These are phyloP conservation scores for Metschnikowia arizonensis DNA, from an alignment of 805 yeast genomes.

Conservation along the genomic window DNA sequence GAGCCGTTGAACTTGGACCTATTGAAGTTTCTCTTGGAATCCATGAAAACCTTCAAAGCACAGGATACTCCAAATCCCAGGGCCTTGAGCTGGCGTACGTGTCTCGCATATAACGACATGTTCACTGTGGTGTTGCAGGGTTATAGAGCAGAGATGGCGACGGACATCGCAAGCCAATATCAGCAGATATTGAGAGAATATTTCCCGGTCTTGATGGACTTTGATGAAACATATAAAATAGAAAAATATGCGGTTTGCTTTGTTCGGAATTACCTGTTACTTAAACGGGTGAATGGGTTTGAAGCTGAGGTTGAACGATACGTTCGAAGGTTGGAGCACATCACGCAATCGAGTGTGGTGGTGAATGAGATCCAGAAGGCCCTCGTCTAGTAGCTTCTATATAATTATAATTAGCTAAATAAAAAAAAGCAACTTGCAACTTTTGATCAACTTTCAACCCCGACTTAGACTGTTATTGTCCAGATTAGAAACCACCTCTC, in stretches of 20 bases:
- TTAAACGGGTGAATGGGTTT: conserved; percentile 10
- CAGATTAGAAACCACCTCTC: conserved; percentile 80
- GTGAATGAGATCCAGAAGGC: conserved; percentile 16
- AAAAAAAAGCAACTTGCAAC: conserved; percentile 2
- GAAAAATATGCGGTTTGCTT: conserved; percentile 38
- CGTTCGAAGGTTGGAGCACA: conserved; percentile 1
- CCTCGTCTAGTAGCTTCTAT: neutral
- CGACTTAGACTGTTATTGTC: neutral
- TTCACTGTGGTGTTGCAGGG: conserved; percentile 19
- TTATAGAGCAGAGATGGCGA: neutral
- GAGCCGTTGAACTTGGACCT: conserved; percentile 17
- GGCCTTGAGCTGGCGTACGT: conserved; percentile 56
- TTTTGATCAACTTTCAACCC: conserved; percentile 1
- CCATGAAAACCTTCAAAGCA: conserved; percentile 22
- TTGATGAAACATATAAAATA: conserved; percentile 17
- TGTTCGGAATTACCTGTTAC: conserved; percentile 27
- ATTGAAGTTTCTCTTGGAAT: conserved; percentile 26
- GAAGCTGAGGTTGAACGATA: neutral
- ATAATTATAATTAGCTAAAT: conserved; percentile 3
- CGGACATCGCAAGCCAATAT: too few species aligned
- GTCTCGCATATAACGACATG: conserved; percentile 43
- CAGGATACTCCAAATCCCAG: neutral
- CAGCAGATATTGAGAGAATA: conserved; percentile 11
- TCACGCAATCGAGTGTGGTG: conserved; percentile 20
- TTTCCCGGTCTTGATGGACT: conserved; percentile 19